Evolutionary conservation across 1,139 yeast species (phyloP).

Genomic region (Debaryomycetaceae sp.): DNA sequence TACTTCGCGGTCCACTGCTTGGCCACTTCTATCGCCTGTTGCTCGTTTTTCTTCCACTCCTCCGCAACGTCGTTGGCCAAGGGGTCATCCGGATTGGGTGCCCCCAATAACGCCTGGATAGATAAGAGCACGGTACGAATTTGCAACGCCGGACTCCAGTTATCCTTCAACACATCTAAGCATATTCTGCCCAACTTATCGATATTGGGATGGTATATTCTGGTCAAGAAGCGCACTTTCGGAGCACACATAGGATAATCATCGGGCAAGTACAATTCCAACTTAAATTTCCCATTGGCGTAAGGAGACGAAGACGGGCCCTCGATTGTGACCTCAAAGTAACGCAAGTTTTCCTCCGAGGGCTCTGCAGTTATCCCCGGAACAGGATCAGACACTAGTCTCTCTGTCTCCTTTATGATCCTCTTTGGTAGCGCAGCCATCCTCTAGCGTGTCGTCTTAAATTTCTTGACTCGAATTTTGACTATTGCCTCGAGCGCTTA

Average conservation of each 20-base stretch:
- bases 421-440: slow-evolving; percentile 79
- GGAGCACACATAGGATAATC: slow-evolving; percentile 95
- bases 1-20: slow-evolving; percentile 76
- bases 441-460: slow-evolving; percentile 3
- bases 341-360: slow-evolving; percentile 87
- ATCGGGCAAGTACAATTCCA: slow-evolving; percentile 80
- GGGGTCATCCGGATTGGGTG: slow-evolving; percentile 98
- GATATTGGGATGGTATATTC: slow-evolving; percentile 93
- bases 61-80: slow-evolving; percentile 97
- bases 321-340: slow-evolving; percentile 78
- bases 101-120: slow-evolving; percentile 88
- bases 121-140: slow-evolving; percentile 90
- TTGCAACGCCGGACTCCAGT: slow-evolving; percentile 98
- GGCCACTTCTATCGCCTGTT: slow-evolving; percentile 79
- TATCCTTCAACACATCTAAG: slow-evolving; percentile 84
- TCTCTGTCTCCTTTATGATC: slow-evolving; percentile 90
- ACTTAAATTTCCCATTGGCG: slow-evolving; percentile 69
- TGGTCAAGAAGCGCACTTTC: slow-evolving; percentile 85
- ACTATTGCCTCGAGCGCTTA: not conserved
- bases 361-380: slow-evolving; percentile 94
- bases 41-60: slow-evolving; percentile 88
- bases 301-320: slow-evolving; percentile 90
- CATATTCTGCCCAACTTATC: slow-evolving; percentile 94
- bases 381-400: slow-evolving; percentile 89
- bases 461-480: not conserved